Base-by-base conservation (phyloP, 352 stramenopile genomes). In the Phytophthora palmivora region DNA sequence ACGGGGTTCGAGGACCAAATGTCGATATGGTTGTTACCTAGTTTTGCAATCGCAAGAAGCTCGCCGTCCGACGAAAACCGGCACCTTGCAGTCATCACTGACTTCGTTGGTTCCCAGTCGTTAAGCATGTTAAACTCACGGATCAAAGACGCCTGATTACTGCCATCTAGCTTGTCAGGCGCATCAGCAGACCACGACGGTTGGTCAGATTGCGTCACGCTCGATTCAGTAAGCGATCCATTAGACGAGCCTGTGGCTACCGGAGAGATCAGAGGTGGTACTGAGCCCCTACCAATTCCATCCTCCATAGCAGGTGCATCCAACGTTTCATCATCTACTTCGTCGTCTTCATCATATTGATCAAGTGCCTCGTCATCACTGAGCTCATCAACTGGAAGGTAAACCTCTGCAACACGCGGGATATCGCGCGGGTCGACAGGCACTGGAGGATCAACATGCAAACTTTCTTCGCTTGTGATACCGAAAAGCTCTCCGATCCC, bases 401-500 rank as follows among this genome's bases (percentile, higher is more conserved):
- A 66, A 7, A 78, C 65, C 26, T 78, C 64, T 46, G 70, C 70
- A 37, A 69, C 44, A 34, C 70, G 66, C 21, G 70, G 70, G 0
- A 74, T 72, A 39, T 78, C 70, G 34, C 45, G 54, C 21, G 55
- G 60, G 26, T 74, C 65, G 0, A 67, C 46, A 47, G 44, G 39
- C 14, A 16, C 30, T 46, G 46, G 15, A n/a, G 41, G 21, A 22
- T 77, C 54, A 3, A 37, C 28, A 14, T 62, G 59, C 0, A 47
- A 33, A 24, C 18, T 58, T 24, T 74, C 59, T 0, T 74, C 61
- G 22, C 50, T 72, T 30, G n/a, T 55, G 15, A 88, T 76, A 0
- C 76, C 76, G 51, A 88, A 86, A 1, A 88, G 57, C 26, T 82
- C 74, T 44, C 66, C 65, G 3, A 88, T 74, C 32, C 86, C 76